Evolutionary conservation across 2,329 filamentous ascomycete species (phyloP), one percentile per base, ranked within the genome.

Genomic region (Cryoendolithus antarcticus): DNA sequence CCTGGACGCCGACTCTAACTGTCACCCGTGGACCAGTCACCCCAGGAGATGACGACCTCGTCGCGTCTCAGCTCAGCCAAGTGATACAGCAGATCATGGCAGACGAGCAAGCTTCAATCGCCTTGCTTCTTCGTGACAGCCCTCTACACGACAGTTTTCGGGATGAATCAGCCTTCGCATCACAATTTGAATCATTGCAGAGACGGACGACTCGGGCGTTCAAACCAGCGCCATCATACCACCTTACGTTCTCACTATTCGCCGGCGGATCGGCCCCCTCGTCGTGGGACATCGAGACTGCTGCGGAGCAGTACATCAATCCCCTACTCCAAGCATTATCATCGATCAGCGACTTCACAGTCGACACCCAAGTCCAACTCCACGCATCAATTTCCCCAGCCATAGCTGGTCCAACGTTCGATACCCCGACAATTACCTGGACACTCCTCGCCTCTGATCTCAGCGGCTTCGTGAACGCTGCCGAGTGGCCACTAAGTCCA

Each of bases 201-300:
- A 68, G 69, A 40, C 82, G 86, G 44, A 83, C 83, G 29, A 91
- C 83, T 2, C 74, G 86, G 37, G 86, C 86, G 1, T 74, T 96
- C 54, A 93, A 89, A 57, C 93, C 95, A 58, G 82, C 91, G 3
- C 79, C 88, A 9, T 93, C 85, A 0, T 98, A 96, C 58, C 91
- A 98, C 57, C 68, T 98, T 21, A 94, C 88, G 0, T 94, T 98
- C 56, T 98, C 91, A 0, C 70, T 98, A 3, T 96, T 98, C 58
- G 91, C 86, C 0, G 81, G 82, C 9, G 78, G 78, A 1, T 73
- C 81, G 1, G 60, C 69, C 0, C 91, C 91, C 2, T 93, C 82
- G 27, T 82, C 80, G 7, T 98, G 91, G 91, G 85, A 93, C 38
- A 85, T 96, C 37, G 82, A 95, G 48, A 63, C 72, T 29, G 86